Evolutionary conservation across 169 alveolate genomes (phyloP), one percentile per base, ranked within the genome.

Genomic region (Eimeria zaria): DNA sequence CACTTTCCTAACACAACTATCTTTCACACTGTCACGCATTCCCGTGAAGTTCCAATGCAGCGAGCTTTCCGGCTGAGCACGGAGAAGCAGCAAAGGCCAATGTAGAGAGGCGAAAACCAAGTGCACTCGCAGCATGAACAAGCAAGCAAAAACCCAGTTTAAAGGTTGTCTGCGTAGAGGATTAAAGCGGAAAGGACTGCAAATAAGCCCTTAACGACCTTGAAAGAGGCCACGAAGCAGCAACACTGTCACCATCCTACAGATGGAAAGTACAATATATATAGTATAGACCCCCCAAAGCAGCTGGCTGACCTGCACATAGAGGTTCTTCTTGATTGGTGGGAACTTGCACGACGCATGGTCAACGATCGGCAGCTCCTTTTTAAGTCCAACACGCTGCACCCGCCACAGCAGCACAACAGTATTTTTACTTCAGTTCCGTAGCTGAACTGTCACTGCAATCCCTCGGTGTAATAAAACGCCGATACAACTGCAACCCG

Each of bases 311-410:
- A 91, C 99, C 95, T 98, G 99, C 83, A 97, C 98, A 95, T 98
- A 98, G 76, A 98, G 97, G 85, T 98, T 98, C 97, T 98, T 98
- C 92, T 97, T 97, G 55, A 98, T 98, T 12, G 99, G 99, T 24
- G 97, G 97, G 95, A 98, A 98, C 80, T 98, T 97, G 46, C 98
- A 97, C 53, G 97, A 97, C 2, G 98, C 97, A 88, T 98, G 99
- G 95, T 98, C 98, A 39, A 98, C 99, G 60, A 98, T 96, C 41
- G 99, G 98, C 71, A 98, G 95, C 88, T 98, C 98, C 92, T 97
- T 98, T 83, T 97, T 96, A 44, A 96, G 88, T 44, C 98, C 97
- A 30, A 94, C 95, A 44, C 96, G 93, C 96, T 93, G 90, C 71
- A 85, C 64, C 41, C 85, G 39, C 81, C 69, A 41, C 94, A 92